Evolutionary conservation across 139 green algal genomes (phyloP).

Genomic region (Chlorella vulgaris): DNA sequence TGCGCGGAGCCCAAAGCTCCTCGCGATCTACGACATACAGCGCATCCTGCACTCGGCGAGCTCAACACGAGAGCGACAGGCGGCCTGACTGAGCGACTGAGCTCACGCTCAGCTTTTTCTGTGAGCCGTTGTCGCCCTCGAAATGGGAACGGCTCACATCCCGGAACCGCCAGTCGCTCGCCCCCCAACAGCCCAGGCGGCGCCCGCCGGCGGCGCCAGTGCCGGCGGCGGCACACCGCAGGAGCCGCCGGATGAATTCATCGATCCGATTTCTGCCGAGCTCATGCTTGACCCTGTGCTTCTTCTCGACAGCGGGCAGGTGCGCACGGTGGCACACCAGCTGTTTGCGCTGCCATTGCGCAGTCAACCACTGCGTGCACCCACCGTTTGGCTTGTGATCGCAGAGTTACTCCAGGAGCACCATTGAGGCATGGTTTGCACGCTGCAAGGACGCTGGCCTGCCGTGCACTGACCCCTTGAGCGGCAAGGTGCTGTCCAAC

Average conservation of each 20-base stretch:
- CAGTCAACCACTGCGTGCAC: not conserved
- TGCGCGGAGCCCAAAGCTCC: too few species aligned
- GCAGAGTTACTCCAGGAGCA: slow-evolving; percentile 21
- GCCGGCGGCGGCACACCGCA: not conserved
- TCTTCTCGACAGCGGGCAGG: slow-evolving; percentile 20
- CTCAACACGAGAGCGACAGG: too few species aligned
- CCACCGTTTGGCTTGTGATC: not conserved
- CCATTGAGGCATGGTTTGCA: slow-evolving; percentile 3
- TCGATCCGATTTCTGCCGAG: slow-evolving; percentile 21
- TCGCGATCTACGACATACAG: too few species aligned
- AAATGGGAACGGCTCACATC: too few species aligned
- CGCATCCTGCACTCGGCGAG: too few species aligned
- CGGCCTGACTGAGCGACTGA: too few species aligned
- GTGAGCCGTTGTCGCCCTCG: too few species aligned
- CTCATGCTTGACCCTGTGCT: slow-evolving; percentile 27
- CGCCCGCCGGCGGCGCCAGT: not conserved
- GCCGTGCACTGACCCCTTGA: slow-evolving; percentile 22
- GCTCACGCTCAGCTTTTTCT: too few species aligned
- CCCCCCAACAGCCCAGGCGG: not conserved
- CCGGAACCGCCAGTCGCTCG: too few species aligned
- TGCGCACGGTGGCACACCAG: not conserved
- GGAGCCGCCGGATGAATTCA: slow-evolving; percentile 17
- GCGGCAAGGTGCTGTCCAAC: not conserved
- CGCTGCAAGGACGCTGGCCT: not conserved
- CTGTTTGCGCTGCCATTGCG: not conserved